Conservation (phyloP, 257 asterid species). For the Cynanchum wilfordii region DNA sequence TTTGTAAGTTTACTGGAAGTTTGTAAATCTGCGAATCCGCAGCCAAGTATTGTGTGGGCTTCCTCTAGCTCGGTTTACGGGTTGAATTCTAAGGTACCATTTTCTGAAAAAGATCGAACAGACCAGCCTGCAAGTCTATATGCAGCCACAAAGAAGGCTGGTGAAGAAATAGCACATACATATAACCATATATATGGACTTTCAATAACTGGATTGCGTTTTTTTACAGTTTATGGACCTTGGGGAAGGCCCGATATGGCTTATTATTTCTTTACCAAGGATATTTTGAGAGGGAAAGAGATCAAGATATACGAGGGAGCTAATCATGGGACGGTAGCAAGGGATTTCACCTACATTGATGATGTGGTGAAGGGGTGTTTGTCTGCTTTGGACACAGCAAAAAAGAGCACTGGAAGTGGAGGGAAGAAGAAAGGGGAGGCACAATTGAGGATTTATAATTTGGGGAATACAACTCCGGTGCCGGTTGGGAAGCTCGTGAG, state of each 20-base stretch:
- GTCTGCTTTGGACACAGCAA: constrained; percentile 56
- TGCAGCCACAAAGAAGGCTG: constrained; percentile 88
- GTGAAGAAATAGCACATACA: constrained; percentile 76
- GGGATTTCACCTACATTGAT: constrained; percentile 80
- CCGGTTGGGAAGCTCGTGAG: constrained; percentile 58
- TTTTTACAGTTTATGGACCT: constrained; percentile 85
- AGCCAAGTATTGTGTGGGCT: constrained; percentile 75
- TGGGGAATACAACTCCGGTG: constrained; percentile 69
- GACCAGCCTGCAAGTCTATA: constrained; percentile 82
- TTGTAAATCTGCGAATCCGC: constrained; percentile 55
- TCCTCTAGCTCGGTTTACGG: constrained; percentile 85
- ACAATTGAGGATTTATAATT: constrained; percentile 53
- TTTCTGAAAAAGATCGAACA: constrained; percentile 65
- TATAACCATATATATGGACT: constrained; percentile 78
- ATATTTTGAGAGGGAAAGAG: constrained; percentile 64
- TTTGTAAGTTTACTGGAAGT: constrained; percentile 63
- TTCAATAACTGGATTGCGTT: constrained; percentile 65
- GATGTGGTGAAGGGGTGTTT: constrained; percentile 81
- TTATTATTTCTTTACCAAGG: constrained; percentile 70
- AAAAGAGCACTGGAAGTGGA: constrained; percentile 68
- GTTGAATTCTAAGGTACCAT: constrained; percentile 72
- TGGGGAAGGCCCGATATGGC: constrained; percentile 97
- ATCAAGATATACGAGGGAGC: constrained; percentile 62
- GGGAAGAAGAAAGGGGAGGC: constrained; percentile 59
- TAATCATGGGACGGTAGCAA: constrained; percentile 61